A percentile compares a stretch with the other conserved stretches of the same genome.
phyloP scores from a whole-genome alignment of 441 rosid genomes.

The Populus hybrid region DNA sequence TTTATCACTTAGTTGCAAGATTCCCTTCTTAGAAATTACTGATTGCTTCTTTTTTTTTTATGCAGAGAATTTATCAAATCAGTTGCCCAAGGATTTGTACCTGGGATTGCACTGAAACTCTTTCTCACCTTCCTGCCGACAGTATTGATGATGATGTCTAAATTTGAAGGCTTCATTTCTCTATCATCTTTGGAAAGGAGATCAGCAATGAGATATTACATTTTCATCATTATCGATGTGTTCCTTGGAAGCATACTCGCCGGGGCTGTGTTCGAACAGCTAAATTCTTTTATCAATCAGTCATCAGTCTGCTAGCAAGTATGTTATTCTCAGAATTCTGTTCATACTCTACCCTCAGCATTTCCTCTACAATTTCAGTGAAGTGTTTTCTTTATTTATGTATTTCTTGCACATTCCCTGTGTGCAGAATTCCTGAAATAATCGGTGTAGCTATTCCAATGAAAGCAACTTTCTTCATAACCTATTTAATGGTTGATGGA shows the following conservation, averaged over 20 bases:
- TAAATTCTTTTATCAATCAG: conserved; percentile 52
- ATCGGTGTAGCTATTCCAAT: too few relatives aligned
- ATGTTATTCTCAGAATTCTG: conserved; percentile 21
- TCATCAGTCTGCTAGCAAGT: conserved; percentile 55
- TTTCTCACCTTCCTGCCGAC: conserved; percentile 73
- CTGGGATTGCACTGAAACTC: conserved; percentile 77
- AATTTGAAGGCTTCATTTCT: conserved; percentile 69
- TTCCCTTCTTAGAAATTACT: background rate
- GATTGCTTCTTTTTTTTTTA: background rate
- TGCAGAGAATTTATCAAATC: conserved; percentile 64
- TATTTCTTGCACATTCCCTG: too few relatives aligned
- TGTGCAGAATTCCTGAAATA: too few relatives aligned
- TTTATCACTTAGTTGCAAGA: too few relatives aligned
- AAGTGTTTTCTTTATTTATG: too few relatives aligned
- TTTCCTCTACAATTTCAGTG: too few relatives aligned
- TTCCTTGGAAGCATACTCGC: conserved; percentile 76
- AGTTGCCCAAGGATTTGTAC: conserved; percentile 80
- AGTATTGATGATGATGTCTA: conserved; percentile 75
- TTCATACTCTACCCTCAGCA: too few relatives aligned
- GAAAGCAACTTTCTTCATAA: too few relatives aligned
- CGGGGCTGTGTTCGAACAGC: conserved; percentile 81
- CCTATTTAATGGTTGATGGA: too few relatives aligned
- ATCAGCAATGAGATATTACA: conserved; percentile 67
- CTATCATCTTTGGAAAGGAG: conserved; percentile 69
- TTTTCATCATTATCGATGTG: conserved; percentile 69